Evolutionary conservation across 768 basidiomycete genomes (phyloP).

Genomic region (Amanita pseudoporphyria): DNA sequence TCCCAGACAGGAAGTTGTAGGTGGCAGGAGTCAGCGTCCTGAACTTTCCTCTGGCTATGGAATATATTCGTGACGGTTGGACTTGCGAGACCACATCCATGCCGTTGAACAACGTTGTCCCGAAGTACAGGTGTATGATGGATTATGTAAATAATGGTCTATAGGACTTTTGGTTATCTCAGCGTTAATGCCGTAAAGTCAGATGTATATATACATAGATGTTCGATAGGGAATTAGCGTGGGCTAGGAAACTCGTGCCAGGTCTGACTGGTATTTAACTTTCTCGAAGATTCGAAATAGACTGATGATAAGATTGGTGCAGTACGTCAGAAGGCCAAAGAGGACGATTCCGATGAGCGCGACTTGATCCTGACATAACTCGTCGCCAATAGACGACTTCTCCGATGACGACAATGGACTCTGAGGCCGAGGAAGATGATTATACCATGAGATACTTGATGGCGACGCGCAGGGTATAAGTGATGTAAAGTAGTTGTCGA

Average conservation of each 20-base stretch:
- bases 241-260: conserved; percentile 11
- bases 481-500: conserved; percentile 91
- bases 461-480: conserved; percentile 64
- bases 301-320: conserved; percentile 76
- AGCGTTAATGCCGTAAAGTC: too few species aligned
- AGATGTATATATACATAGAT: too few species aligned
- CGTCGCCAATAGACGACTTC: conserved; percentile 38
- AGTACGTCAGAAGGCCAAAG: conserved; percentile 70
- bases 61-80: neutral
- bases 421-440: conserved; percentile 45
- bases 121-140: neutral
- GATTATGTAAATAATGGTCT: conserved; percentile 2
- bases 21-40: conserved; percentile 12
- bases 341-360: conserved; percentile 72
- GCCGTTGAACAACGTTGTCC: neutral
- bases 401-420: conserved; percentile 32
- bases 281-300: conserved; percentile 85
- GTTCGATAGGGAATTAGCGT: neutral
- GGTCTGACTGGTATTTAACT: conserved; percentile 58
- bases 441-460: conserved; percentile 65
- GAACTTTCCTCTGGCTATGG: conserved; percentile 5
- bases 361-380: conserved; percentile 67
- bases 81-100: neutral
- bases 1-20: conserved; percentile 40
- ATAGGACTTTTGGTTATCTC: too few species aligned